Base-by-base conservation (phyloP, 805 yeast genomes). In the Hagleromyces aurorensis region DNA sequence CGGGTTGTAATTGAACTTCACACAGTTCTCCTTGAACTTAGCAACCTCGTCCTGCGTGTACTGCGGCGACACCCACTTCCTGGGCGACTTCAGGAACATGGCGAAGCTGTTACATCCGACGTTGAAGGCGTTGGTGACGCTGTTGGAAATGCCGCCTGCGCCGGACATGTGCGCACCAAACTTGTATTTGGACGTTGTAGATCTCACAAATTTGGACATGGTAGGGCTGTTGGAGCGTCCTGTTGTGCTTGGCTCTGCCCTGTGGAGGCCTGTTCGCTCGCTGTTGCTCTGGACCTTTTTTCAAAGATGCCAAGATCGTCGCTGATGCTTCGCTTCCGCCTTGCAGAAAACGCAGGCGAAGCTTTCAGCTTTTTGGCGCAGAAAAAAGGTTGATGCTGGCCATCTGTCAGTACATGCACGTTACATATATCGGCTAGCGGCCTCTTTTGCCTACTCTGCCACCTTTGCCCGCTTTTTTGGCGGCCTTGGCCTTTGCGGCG, bases 161-260 rank as follows among this genome's bases (percentile, higher is more conserved):
- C 78, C 75, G 3, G 81, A 75, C 16, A 87, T 89, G 57, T 87
- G 97, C 3, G 95, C 95, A 3, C 97, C 97, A 49, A 73, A 87
- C 50, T 71, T 79, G 58, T 61, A 65, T 27, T 61, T 62, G 34
- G 66, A 58, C 3, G 63, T 56, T 6, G 63, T 37, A 9, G 64
- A 59, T 36, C 77, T 63, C 1, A 63, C 53, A 48, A 62, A 70
- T 32, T 55, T 55, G 4, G 52, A 38, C 55, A 50, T 48, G 13
- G 20, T 19, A 23, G 13, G 12, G 14, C 16, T 12, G 15, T 25
- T 19, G 13, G 25, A 23, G 19, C 17, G 16, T 17, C 14, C 16
- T 23, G 19, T 7, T 11, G 12, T 13, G 25, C 17, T 13, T 23
- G 4, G n/a, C n/a, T n/a, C n/a, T n/a, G n/a, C n/a, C n/a, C n/a